phyloP scores from a whole-genome alignment of 2,329 filamentous ascomycete species.

The Trichoderma sp. region DNA sequence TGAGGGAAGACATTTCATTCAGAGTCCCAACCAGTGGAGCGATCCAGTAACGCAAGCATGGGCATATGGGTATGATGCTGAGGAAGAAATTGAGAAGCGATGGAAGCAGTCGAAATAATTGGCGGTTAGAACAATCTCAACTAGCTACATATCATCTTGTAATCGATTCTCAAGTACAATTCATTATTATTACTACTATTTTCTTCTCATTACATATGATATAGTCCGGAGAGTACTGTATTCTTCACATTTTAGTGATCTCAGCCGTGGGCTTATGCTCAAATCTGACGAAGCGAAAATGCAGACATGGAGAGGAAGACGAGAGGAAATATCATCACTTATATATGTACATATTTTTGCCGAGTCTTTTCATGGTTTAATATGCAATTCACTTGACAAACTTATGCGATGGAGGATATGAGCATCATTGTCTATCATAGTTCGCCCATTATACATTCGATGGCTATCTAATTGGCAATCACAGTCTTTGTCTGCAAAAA shows the following conservation, averaged over 20 bases:
- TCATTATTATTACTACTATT: neutral
- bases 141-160: neutral
- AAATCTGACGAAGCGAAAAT: neutral
- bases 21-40: conserved; percentile 51
- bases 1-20: conserved; percentile 36
- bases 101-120: neutral
- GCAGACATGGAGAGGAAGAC: neutral
- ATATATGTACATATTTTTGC: neutral
- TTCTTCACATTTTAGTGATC: neutral
- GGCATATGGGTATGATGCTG: conserved; percentile 52
- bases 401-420: neutral
- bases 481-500: conserved; percentile 22
- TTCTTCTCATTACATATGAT: neutral
- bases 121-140: neutral
- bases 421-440: neutral
- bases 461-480: conserved; percentile 1
- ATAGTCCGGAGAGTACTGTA: accelerated
- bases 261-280: neutral
- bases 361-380: neutral
- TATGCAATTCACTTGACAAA: neutral
- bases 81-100: conserved; percentile 29
- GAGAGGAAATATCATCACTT: neutral
- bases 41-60: conserved; percentile 48
- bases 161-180: neutral
- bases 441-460: neutral